Evolutionary conservation across 1,284 basidiomycete species (phyloP).

Genomic region (Vanrija sp.): DNA sequence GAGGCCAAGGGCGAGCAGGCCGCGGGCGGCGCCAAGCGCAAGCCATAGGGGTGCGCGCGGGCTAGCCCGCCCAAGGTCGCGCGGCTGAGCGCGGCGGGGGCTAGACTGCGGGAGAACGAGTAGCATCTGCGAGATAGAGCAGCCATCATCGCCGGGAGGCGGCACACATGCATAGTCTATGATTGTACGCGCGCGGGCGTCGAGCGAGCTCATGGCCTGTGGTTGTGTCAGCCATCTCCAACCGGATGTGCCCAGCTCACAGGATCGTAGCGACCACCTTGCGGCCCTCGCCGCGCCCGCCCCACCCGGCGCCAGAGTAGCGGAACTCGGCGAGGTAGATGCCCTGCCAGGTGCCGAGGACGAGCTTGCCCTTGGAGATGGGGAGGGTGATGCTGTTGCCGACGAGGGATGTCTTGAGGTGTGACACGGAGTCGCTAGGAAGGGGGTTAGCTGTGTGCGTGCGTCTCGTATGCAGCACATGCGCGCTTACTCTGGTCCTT

Average conservation of each 20-base stretch:
- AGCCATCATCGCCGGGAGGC: no score
- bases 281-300: constrained; percentile 34
- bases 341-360: constrained; percentile 87
- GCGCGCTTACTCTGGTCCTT: constrained; percentile 75
- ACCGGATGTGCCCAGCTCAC: constrained; percentile 3
- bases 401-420: constrained; percentile 81
- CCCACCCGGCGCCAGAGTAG: constrained; percentile 42
- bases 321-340: constrained; percentile 41
- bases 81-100: no score
- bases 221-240: not conserved
- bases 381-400: constrained; percentile 79
- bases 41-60: no score
- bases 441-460: not conserved
- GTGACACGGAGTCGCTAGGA: constrained; percentile 63
- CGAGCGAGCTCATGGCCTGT: no score
- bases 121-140: no score
- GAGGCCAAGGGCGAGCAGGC: no score
- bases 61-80: no score
- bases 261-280: constrained; percentile 46
- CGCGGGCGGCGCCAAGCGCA: no score
- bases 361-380: constrained; percentile 74
- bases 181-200: no score
- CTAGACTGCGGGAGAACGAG: no score
- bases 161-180: no score
- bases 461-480: no score